Evolutionary conservation across 192 early-diverging fungal species (phyloP).

Genomic region (Mycoemilia scoparia): DNA sequence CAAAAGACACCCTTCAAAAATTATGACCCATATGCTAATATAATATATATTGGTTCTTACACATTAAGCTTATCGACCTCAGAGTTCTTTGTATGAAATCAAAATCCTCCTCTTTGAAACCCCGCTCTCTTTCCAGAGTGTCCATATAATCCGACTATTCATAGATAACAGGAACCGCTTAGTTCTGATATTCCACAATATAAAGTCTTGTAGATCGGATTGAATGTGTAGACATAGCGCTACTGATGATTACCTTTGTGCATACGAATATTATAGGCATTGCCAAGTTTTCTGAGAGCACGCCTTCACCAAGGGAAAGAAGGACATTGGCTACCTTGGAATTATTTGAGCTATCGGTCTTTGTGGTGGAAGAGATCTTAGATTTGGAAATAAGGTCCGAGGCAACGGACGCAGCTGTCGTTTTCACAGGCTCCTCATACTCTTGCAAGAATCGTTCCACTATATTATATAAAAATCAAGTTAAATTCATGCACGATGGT

Average conservation of each 20-base stretch:
- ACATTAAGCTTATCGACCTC: conserved; percentile 78
- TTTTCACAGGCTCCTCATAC: conserved; percentile 36
- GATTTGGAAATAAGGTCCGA: conserved; percentile 11
- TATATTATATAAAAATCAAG: conserved; percentile 15
- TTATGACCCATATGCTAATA: too few relatives aligned
- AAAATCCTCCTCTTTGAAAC: conserved; percentile 81
- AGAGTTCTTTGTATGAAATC: conserved; percentile 89
- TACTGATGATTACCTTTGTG: too few relatives aligned
- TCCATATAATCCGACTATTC: conserved; percentile 46
- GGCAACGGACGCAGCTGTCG: conserved; percentile 7
- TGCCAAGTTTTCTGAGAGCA: conserved; percentile 69
- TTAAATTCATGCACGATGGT: not conserved
- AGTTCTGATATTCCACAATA: too few relatives aligned
- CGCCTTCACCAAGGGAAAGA: conserved; percentile 58
- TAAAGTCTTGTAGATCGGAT: not conserved
- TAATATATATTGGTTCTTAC: too few relatives aligned
- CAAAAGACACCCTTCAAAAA: too few relatives aligned
- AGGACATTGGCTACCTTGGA: conserved; percentile 22
- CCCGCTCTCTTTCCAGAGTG: conserved; percentile 58
- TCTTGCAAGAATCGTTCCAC: conserved; percentile 50
- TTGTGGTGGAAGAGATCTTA: conserved; percentile 18
- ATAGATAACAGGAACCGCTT: not conserved
- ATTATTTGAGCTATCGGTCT: too few relatives aligned
- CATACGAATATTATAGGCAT: conserved; percentile 81
- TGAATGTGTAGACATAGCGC: conserved; percentile 4